Percentiles rank a stretch among this genome's conserved stretches.
Evolutionary conservation across 352 stramenopile species (phyloP).

Genomic region (Blastocystis sp.): DNA sequence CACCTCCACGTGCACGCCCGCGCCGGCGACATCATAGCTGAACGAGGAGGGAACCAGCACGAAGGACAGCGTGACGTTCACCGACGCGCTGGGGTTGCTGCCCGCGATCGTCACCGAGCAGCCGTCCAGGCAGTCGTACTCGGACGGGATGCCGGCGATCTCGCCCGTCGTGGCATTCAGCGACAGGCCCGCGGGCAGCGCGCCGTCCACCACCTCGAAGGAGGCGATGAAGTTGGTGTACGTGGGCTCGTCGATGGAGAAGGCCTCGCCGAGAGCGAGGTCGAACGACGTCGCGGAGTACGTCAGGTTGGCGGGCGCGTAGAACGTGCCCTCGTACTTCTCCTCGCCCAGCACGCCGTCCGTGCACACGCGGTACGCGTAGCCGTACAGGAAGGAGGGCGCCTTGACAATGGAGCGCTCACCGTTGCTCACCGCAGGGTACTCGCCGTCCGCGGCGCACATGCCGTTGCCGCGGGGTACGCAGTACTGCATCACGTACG

Average conservation of each 20-base stretch:
- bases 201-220: slow-evolving; percentile 1
- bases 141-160: slow-evolving; percentile 3
- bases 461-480: neutral
- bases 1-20: no score
- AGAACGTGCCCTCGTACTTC: slow-evolving; percentile 16
- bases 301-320: slow-evolving; percentile 24
- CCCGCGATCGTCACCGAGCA: no score
- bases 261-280: slow-evolving; percentile 19
- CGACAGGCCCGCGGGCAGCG: slow-evolving; percentile 32
- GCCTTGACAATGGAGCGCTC: slow-evolving; percentile 13
- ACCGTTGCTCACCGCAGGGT: slow-evolving; percentile 33
- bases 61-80: no score
- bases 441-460: slow-evolving; percentile 29
- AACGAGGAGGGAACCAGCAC: no score
- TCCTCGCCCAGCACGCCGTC: neutral
- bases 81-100: no score
- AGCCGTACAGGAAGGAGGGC: slow-evolving; percentile 46
- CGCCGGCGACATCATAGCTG: no score
- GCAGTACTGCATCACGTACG: slow-evolving; percentile 7
- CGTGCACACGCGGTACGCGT: slow-evolving; percentile 59
- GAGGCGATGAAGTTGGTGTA: slow-evolving; percentile 5
- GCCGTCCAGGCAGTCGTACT: no score
- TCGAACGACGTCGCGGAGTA: slow-evolving; percentile 9
- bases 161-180: slow-evolving; percentile 28
- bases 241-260: neutral